phyloP scores from a whole-genome alignment of 208 protist genomes.

The Endotrypanum monterogeii region DNA sequence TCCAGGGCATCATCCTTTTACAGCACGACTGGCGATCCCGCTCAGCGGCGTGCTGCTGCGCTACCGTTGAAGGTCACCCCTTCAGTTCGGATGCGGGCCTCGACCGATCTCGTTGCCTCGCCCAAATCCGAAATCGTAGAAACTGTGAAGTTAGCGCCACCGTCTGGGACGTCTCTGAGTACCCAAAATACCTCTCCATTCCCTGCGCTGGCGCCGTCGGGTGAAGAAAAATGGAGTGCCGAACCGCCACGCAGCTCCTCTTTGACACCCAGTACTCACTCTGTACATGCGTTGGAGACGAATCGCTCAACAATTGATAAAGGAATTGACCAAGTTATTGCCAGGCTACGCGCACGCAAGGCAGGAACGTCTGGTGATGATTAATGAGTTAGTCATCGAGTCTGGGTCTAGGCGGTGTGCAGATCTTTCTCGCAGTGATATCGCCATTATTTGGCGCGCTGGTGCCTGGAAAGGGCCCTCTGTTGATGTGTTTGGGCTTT shows the following conservation, averaged over 20 bases:
- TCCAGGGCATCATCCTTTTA: neutral
- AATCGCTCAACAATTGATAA: neutral
- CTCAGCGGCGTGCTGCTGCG: neutral
- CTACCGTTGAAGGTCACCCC: neutral
- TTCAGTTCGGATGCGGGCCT: neutral
- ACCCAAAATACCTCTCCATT: neutral
- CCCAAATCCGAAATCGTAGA: neutral
- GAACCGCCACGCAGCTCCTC: neutral
- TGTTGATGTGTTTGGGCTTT: no score
- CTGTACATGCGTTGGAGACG: neutral
- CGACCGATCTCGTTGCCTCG: no score
- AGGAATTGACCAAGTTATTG: conserved; percentile 15
- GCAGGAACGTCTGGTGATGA: neutral
- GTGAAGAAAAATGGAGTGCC: neutral
- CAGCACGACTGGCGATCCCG: neutral
- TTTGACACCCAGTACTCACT: neutral
- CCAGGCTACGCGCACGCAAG: conserved; percentile 1
- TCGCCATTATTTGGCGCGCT: neutral
- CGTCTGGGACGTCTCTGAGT: neutral
- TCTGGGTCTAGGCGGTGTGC: no score
- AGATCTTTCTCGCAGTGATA: neutral
- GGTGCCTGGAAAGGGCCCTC: neutral
- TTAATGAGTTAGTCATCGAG: neutral
- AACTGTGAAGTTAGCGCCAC: neutral
- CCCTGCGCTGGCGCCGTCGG: neutral